Percentiles rank a stretch among this genome's conserved stretches.
Evolutionary conservation across 1,284 basidiomycete species (phyloP).

Genomic region (Apiotrichum porosum): DNA sequence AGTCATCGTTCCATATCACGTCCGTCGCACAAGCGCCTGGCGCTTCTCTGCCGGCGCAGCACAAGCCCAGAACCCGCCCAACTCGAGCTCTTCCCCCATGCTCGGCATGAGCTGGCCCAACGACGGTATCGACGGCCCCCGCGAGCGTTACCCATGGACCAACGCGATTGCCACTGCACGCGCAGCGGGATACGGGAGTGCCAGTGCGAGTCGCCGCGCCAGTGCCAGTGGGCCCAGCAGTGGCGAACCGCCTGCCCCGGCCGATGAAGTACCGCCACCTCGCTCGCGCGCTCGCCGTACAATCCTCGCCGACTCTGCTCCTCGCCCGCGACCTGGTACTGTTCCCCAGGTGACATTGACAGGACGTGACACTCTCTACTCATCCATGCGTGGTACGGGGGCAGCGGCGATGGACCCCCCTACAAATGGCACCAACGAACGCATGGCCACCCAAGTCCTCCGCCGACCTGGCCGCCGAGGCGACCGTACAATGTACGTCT

Average conservation of each 20-base stretch:
- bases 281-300: background rate
- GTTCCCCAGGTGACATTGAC: too few relatives aligned
- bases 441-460: slow-evolving; percentile 11
- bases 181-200: slow-evolving; percentile 2
- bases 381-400: too few relatives aligned
- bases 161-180: slow-evolving; percentile 2
- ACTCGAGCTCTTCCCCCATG: background rate
- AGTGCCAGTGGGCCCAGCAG: too few relatives aligned
- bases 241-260: too few relatives aligned
- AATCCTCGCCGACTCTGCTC: slow-evolving; percentile 1
- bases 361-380: too few relatives aligned
- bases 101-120: slow-evolving; percentile 11
- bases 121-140: slow-evolving; percentile 1
- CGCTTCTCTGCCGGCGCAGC: background rate
- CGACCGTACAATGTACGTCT: slow-evolving; percentile 4
- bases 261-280: too few relatives aligned
- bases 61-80: background rate
- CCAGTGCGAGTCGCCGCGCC: background rate
- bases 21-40: background rate
- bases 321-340: background rate
- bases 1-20: background rate
- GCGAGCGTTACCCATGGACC: background rate
- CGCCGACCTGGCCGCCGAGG: slow-evolving; percentile 4
- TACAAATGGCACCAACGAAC: slow-evolving; percentile 2
- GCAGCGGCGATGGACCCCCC: too few relatives aligned